Conservation (phyloP, 1,139 yeast genomes). For the Candida smagusa region DNA sequence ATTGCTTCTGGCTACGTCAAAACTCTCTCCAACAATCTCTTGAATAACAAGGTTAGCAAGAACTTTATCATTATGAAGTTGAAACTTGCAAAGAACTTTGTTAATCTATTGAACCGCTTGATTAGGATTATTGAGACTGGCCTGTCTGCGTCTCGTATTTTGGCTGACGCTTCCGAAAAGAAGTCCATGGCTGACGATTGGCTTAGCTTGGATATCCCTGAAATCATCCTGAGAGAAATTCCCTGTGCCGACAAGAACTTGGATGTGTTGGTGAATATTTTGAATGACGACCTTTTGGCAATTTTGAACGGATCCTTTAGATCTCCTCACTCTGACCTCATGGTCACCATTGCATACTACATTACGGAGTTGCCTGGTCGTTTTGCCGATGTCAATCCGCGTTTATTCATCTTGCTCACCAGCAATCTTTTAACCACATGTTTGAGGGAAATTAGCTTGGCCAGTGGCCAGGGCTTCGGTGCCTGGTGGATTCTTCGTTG, state of each 20-base stretch:
- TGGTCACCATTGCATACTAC: conserved; percentile 21
- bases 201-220: conserved; percentile 50
- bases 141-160: conserved; percentile 49
- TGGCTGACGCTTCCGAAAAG: conserved; percentile 46
- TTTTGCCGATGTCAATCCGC: conserved; percentile 49
- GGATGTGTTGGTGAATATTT: conserved; percentile 33
- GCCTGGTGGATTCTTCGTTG: conserved; percentile 79
- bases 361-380: conserved; percentile 44
- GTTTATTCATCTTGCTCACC: conserved; percentile 53
- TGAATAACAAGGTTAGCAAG: conserved; percentile 45
- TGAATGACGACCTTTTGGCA: conserved; percentile 42
- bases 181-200: conserved; percentile 59
- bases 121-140: conserved; percentile 61
- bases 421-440: conserved; percentile 61
- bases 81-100: conserved; percentile 55
- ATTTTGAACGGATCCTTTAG: conserved; percentile 21
- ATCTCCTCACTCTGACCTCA: conserved; percentile 10
- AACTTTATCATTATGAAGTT: conserved; percentile 51
- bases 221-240: conserved; percentile 51
- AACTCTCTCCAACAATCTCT: conserved; percentile 32
- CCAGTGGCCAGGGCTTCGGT: conserved; percentile 62
- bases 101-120: conserved; percentile 54
- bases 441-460: conserved; percentile 58
- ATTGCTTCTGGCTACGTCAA: conserved; percentile 43
- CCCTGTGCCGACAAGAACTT: conserved; percentile 44